Evolutionary conservation across 2,329 filamentous ascomycete species (phyloP), one percentile per base, ranked within the genome.

Genomic region (Fusarium sarcochroum): DNA sequence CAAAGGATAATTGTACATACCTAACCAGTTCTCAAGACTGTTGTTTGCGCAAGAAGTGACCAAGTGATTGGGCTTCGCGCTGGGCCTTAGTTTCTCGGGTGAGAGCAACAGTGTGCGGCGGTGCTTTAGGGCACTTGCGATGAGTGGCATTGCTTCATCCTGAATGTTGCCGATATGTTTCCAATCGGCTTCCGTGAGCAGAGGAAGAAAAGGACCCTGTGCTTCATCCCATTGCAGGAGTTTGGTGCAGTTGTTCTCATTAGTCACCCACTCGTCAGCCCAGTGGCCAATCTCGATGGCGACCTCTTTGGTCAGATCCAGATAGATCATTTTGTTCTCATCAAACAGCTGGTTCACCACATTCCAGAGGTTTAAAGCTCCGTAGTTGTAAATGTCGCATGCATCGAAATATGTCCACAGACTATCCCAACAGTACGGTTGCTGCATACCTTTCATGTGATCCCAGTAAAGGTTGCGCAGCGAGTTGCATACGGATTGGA

Each of bases 381-480:
- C 85, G 14, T 80, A 76, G 35, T 77, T 47, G 71, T 84, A 87
- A 27, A 87, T 75, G 49, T 87, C 85, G 11, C 73, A 59, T 1
- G 80, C 77, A 64, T 87, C 85, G 47, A 84, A 87, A 66, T 83
- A 86, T 3, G 73, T 68, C 76, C 82, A 85, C 21, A 87, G 73
- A 25, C 83, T 80, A 35, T 79, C 77, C 74, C 79, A 83, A 63
- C 56, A 74, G 27, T 72, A 17, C 3, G 76, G 77, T 20, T 71
- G 44, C 20, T 53, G 63, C 74, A 83, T 79, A 1, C 35, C 34
- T 59, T 74, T 77, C 75, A 84, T 78, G 13, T 71, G 52, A 1
- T 75, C 50, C 79, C 79, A 81, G 47, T 79, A 73, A 38, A 74
- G 59, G 47, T 76, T 72, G 40, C 81, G 81, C 25, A 81, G 68